Base-by-base conservation (phyloP, 768 basidiomycete genomes). In the Artomyces pyxidatus region DNA sequence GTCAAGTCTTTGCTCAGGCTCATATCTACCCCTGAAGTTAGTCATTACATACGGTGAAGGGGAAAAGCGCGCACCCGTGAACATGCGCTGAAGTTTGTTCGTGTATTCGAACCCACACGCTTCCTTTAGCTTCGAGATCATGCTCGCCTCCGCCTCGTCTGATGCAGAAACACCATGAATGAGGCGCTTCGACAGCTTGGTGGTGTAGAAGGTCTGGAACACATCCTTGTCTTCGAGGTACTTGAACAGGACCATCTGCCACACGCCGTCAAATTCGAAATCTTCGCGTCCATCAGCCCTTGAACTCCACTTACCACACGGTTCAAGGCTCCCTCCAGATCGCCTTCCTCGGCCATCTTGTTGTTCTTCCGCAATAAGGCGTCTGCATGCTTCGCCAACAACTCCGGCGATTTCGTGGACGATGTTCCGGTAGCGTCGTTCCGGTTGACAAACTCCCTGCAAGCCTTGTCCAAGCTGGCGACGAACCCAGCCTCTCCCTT, bases 191-290 rank as follows among this genome's bases (percentile, higher is more conserved):
- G 89, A 89, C 21, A 98, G 69, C 65, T 90, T 94, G 54, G 90
- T 95, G 14, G 86, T 88, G 70, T 99, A 98, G 75, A 95, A 98
- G 16, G 88, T 88, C 63, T 95, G 93, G 81, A 97, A 99, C 11
- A 98, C 90, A 57, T 99, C 95, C 72, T 96, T 96, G 74, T 98
- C 94, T 63, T 94, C 91, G 59, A 97, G 86, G 68, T 96, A 98
- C 65, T 93, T 93, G 86, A 99, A 96, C 42, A 98, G 71, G 12
- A 89, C 76, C 93, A 97, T 96, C 95, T 98, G 61, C 2, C 54
- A 30, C 44, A 28, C 12, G 23, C 30, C 45, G 37, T 43, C 47
- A 39, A 50, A 26, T 38, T n/a, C 17, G 37, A 50, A 26, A 37
- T n/a, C 17, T 25, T 23, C 6, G 10, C 35, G 29, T 37, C 16